Conservation (phyloP, 2,329 filamentous ascomycete genomes). For the Aspergillus candidus region DNA sequence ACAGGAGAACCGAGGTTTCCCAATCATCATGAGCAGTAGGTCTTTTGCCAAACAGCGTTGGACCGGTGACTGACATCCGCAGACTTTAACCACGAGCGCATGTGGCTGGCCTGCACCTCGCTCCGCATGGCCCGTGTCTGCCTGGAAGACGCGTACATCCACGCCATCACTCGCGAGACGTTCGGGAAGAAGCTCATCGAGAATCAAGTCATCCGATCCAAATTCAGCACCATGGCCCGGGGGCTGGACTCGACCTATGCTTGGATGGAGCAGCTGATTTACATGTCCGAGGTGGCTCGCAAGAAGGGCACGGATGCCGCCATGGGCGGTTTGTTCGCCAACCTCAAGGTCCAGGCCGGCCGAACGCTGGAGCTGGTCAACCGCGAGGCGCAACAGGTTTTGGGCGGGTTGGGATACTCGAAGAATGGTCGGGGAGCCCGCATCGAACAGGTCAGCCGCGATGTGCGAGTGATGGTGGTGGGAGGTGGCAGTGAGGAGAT, state of each 20-base stretch:
- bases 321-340: conserved; percentile 19
- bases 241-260: conserved; percentile 53
- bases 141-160: conserved; percentile 47
- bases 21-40: conserved; percentile 63
- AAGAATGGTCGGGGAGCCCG: conserved; percentile 43
- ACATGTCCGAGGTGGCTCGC: conserved; percentile 31
- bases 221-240: conserved; percentile 50
- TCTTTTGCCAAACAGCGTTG: neutral
- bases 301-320: conserved; percentile 10
- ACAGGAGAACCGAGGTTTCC: conserved; percentile 72
- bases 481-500: conserved; percentile 54
- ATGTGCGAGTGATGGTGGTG: conserved; percentile 49
- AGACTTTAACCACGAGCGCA: conserved; percentile 56
- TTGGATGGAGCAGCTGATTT: conserved; percentile 54
- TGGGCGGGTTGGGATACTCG: conserved; percentile 50
- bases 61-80: neutral
- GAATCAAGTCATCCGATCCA: conserved; percentile 53
- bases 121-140: conserved; percentile 55
- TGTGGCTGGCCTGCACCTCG: conserved; percentile 51
- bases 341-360: conserved; percentile 46
- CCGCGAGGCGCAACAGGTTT: conserved; percentile 50
- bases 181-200: conserved; percentile 53
- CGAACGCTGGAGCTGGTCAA: conserved; percentile 46
- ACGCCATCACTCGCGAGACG: conserved; percentile 49
- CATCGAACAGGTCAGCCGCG: conserved; percentile 50